A percentile compares a stretch with the other conserved stretches of the same genome.
These are phyloP conservation scores for Dalbergia oliveri DNA, from an alignment of 306 rosid genomes.

Conservation along the genomic window DNA sequence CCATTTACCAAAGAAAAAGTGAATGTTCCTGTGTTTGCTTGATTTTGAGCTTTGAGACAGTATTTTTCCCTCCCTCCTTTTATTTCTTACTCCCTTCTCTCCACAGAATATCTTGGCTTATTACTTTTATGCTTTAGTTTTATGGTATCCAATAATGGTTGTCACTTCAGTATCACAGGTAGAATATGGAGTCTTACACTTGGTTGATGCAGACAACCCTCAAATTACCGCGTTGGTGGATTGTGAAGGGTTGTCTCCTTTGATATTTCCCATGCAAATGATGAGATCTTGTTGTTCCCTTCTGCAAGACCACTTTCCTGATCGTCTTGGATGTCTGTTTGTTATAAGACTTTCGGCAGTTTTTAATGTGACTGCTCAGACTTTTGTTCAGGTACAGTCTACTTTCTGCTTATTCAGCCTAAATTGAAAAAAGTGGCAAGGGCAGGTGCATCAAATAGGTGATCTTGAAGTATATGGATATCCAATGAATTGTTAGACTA, in stretches of 20 bases:
- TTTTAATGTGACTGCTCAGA: constrained; percentile 70
- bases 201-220: constrained; percentile 64
- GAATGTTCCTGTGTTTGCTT: background rate
- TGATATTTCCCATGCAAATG: constrained; percentile 82
- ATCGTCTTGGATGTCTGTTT: constrained; percentile 80
- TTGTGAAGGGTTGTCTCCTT: constrained; percentile 81
- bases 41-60: background rate
- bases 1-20: background rate
- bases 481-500: constrained; percentile 24
- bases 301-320: constrained; percentile 88
- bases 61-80: background rate
- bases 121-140: constrained; percentile 16
- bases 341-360: constrained; percentile 75
- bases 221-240: constrained; percentile 81
- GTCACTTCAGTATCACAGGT: constrained; percentile 83
- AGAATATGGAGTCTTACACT: constrained; percentile 70
- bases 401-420: constrained; percentile 36
- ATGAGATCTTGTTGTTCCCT: constrained; percentile 76
- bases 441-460: constrained; percentile 16
- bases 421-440: constrained; percentile 14
- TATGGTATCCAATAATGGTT: constrained; percentile 49
- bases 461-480: constrained; percentile 8
- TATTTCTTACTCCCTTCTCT: constrained; percentile 8
- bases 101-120: background rate
- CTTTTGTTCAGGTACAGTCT: constrained; percentile 66